Base-by-base conservation (phyloP, 495 filamentous ascomycete species). In the Trichoderma gamsii region DNA sequence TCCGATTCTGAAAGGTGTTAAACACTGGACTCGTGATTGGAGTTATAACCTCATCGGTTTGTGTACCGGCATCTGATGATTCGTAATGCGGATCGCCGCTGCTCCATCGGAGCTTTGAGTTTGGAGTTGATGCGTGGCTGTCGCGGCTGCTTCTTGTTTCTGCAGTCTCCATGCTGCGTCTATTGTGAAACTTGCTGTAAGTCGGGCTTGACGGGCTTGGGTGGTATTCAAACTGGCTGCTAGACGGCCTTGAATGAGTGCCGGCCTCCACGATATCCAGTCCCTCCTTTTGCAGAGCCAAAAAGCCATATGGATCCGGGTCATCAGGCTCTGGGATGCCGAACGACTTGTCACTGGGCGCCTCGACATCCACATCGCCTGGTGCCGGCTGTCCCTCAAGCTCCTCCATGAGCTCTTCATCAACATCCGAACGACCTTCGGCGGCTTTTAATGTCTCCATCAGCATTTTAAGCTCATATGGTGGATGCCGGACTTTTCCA, bases 221-320 rank as follows among this genome's bases (percentile, higher is more conserved):
- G 69, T 87, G 85, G 80, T 88, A 96, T 73, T 92, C 89, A 76
- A 96, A 96, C 67, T 87, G 84, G 23, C 89, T 89, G 75, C 84
- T 88, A 35, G 82, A 83, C 25, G 92, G 89, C 46, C 91, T 81
- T 25, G 80, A 75, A 59, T 84, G 84, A 3, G 90, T 89, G n/a
- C 91, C 92, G 18, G 92, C 92, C 80, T 96, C 93, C 64, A 89
- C 84, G 71, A 97, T 93, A 72, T 92, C 89, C 64, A 96, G 80
- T 8, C 93, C 93, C 72, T 89, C 88, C 71, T 89, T 87, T 76
- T 94, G 89, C 46, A 97, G 78, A 41, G 93, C 92, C 32, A 90
- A 85, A 27, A 97, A 90, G 27, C 93, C 93, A 73, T 89, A 97
- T 15, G 93, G 93, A 76, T 97, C 93, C 32, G 93, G 92, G 68